phyloP scores from a whole-genome alignment of 1,284 basidiomycete genomes.

The Inonotus hispidus region DNA sequence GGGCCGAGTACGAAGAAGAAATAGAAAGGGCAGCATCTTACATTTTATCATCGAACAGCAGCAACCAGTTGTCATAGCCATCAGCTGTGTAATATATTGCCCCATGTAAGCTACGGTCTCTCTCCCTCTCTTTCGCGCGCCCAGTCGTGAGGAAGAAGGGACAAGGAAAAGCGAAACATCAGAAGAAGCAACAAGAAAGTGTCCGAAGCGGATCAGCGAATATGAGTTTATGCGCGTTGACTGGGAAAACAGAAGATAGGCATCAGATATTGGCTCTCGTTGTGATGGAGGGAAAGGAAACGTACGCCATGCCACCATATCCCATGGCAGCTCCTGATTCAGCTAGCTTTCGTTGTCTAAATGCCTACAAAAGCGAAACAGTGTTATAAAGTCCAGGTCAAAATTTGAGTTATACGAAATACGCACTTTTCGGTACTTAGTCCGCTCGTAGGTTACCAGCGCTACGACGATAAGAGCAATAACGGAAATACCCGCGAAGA shows the following conservation, averaged over 20 bases:
- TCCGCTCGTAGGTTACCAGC: constrained; percentile 76
- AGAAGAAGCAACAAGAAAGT: background rate
- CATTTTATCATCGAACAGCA: background rate
- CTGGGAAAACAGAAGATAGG: constrained; percentile 2
- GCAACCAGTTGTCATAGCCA: constrained; percentile 20
- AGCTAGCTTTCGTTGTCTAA: constrained; percentile 67
- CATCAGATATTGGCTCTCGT: background rate
- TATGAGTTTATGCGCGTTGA: constrained; percentile 14
- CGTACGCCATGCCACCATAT: constrained; percentile 55
- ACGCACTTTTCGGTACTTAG: constrained; percentile 73
- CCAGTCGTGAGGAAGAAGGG: background rate
- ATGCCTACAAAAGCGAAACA: constrained; percentile 43
- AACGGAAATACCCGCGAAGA: constrained; percentile 77
- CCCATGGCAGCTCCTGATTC: constrained; percentile 56
- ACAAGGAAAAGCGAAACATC: background rate
- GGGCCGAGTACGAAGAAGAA: background rate
- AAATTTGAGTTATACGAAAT: background rate
- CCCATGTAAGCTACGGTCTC: background rate
- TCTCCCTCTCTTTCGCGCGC: background rate
- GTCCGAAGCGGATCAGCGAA: constrained; percentile 1
- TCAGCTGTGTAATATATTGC: background rate
- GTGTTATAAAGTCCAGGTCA: background rate
- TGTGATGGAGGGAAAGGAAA: constrained; percentile 2
- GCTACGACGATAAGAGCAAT: constrained; percentile 75
- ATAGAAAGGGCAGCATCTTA: background rate